Conservation (phyloP, 257 asterid species). For the Ajuga chamaepitys region DNA sequence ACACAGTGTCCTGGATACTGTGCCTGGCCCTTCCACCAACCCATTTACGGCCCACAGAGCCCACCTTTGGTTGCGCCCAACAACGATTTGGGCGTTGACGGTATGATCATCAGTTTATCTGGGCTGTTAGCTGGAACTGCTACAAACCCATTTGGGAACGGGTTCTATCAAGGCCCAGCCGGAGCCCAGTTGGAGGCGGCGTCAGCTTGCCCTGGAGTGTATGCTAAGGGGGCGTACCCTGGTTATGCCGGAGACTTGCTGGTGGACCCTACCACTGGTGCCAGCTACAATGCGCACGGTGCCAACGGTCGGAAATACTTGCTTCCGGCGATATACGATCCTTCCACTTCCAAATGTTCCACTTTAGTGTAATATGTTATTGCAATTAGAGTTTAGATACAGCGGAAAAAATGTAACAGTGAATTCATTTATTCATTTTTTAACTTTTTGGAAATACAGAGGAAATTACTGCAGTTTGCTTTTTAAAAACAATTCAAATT, state of each 20-base stretch:
- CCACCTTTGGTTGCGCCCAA: slow-evolving; percentile 63
- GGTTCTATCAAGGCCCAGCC: slow-evolving; percentile 56
- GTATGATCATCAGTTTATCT: slow-evolving; percentile 42
- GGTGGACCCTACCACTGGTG: slow-evolving; percentile 55
- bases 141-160: slow-evolving; percentile 67
- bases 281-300: slow-evolving; percentile 75
- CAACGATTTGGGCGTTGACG: slow-evolving; percentile 65
- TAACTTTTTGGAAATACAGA: background rate
- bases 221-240: slow-evolving; percentile 72
- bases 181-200: slow-evolving; percentile 69
- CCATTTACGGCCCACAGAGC: slow-evolving; percentile 71
- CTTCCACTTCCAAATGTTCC: slow-evolving; percentile 45
- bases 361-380: slow-evolving; percentile 44
- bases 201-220: slow-evolving; percentile 72
- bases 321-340: slow-evolving; percentile 65
- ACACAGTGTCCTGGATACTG: slow-evolving; percentile 55
- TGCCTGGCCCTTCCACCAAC: slow-evolving; percentile 82
- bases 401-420: background rate
- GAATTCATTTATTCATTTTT: slow-evolving; percentile 26
- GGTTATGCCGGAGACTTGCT: slow-evolving; percentile 65
- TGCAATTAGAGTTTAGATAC: background rate
- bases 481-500: no score
- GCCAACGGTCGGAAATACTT: slow-evolving; percentile 50
- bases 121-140: slow-evolving; percentile 66
- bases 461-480: background rate